Percentiles rank a stretch among this genome's conserved stretches.
These are phyloP conservation scores for Euphrasia arctica DNA, from an alignment of 305 asterid genomes.

Conservation along the genomic window DNA sequence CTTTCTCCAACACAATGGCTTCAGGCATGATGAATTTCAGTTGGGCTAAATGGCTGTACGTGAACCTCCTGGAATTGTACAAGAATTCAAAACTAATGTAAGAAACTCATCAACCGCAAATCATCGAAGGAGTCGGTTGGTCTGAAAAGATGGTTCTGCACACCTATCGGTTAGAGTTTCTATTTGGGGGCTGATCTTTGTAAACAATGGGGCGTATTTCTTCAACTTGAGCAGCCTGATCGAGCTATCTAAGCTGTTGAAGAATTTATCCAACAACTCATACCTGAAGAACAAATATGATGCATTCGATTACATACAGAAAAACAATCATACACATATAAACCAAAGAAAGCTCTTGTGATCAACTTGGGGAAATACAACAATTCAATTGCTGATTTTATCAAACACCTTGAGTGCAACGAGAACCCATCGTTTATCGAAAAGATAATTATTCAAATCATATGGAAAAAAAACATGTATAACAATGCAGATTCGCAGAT, in stretches of 20 bases:
- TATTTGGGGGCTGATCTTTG: too few species aligned
- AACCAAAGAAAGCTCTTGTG: not conserved
- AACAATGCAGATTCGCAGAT: not conserved
- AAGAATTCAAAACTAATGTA: constrained; percentile 6
- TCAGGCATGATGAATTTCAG: constrained; percentile 82
- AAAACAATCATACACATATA: not conserved
- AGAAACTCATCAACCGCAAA: not conserved
- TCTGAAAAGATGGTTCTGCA: too few species aligned
- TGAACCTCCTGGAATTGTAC: constrained; percentile 61
- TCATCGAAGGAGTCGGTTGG: not conserved
- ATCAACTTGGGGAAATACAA: not conserved
- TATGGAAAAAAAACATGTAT: not conserved
- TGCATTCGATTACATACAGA: not conserved
- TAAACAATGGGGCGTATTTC: too few species aligned
- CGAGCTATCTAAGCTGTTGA: too few species aligned
- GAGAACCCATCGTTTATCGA: too few species aligned
- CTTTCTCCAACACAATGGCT: constrained; percentile 65
- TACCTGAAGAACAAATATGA: too few species aligned
- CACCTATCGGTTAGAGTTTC: too few species aligned
- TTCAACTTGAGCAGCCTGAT: too few species aligned
- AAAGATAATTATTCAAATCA: constrained; percentile 9
- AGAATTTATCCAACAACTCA: too few species aligned
- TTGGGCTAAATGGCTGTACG: constrained; percentile 68
- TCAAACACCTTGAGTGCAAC: not conserved
- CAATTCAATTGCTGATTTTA: not conserved